These are phyloP conservation scores for Flaveria floridana DNA, from an alignment of 140 eudicot species.

Conservation along the genomic window DNA sequence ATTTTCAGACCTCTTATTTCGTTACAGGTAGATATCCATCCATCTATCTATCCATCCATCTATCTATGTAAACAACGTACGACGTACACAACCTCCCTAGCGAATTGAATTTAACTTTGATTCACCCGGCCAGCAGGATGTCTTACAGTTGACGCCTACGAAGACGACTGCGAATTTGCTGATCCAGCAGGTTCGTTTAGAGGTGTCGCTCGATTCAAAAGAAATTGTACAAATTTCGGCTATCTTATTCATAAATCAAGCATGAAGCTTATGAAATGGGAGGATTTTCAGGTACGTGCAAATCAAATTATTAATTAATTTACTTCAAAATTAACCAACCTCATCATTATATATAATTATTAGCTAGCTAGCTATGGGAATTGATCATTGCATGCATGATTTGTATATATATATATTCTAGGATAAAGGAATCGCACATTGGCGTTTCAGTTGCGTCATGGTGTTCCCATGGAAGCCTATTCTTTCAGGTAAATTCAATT, in stretches of 20 bases:
- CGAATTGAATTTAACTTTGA: too few species aligned
- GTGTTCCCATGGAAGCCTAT: constrained; percentile 97
- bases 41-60: too few species aligned
- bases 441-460: constrained; percentile 95
- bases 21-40: constrained; percentile 54
- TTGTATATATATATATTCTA: constrained; percentile 25
- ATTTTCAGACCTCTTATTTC: constrained; percentile 70
- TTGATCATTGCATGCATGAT: too few species aligned
- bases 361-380: too few species aligned
- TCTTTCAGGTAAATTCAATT: constrained; percentile 64
- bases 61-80: too few species aligned
- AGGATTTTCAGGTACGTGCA: constrained; percentile 65
- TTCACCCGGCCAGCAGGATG: neutral
- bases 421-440: constrained; percentile 90
- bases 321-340: too few species aligned
- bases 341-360: too few species aligned
- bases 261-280: constrained; percentile 96
- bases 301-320: too few species aligned
- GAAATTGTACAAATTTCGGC: constrained; percentile 92
- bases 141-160: neutral
- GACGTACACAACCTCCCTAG: too few species aligned
- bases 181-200: neutral
- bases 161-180: neutral
- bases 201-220: constrained; percentile 11
- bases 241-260: constrained; percentile 65